Percentiles rank a stretch among this genome's conserved stretches.
phyloP scores from a whole-genome alignment of 1,284 basidiomycete species.

The Cutaneotrichosporon mucoides region DNA sequence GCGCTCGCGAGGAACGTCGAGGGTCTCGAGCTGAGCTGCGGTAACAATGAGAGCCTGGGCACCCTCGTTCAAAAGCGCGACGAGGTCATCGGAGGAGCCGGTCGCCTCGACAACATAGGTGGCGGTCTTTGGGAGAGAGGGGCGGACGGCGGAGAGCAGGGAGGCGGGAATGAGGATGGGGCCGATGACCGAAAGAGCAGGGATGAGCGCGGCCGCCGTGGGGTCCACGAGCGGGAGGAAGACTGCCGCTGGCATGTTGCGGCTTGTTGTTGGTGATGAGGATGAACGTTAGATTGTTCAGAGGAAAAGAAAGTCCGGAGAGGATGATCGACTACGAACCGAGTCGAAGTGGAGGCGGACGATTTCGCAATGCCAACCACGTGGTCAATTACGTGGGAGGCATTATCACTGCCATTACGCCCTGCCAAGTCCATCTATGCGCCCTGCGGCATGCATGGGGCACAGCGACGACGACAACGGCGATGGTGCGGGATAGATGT shows the following conservation, averaged over 20 bases:
- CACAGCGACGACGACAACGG: too few species aligned
- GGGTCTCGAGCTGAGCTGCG: conserved; percentile 60
- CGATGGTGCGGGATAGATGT: too few species aligned
- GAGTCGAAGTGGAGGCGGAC: too few species aligned
- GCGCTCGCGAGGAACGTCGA: conserved; percentile 64
- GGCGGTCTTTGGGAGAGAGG: conserved; percentile 32
- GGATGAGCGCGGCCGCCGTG: conserved; percentile 53
- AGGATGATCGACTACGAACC: too few species aligned
- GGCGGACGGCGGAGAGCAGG: conserved; percentile 37
- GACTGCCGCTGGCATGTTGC: conserved; percentile 41
- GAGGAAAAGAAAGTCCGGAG: too few species aligned
- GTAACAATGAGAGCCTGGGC: conserved; percentile 72
- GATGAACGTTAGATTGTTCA: too few species aligned
- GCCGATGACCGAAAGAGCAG: conserved; percentile 65
- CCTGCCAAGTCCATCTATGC: too few species aligned
- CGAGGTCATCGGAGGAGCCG: conserved; percentile 57
- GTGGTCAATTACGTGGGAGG: too few species aligned
- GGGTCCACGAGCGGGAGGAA: conserved; percentile 51
- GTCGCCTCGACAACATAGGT: conserved; percentile 59
- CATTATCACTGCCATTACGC: too few species aligned
- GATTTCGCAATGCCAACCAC: too few species aligned
- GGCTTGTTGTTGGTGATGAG: too few species aligned
- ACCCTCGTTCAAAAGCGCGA: conserved; percentile 68
- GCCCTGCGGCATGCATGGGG: too few species aligned
- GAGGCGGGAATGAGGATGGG: conserved; percentile 60